These are phyloP conservation scores for Stipa capillata DNA, from an alignment of 176 grass and related monocot species.

Conservation along the genomic window DNA sequence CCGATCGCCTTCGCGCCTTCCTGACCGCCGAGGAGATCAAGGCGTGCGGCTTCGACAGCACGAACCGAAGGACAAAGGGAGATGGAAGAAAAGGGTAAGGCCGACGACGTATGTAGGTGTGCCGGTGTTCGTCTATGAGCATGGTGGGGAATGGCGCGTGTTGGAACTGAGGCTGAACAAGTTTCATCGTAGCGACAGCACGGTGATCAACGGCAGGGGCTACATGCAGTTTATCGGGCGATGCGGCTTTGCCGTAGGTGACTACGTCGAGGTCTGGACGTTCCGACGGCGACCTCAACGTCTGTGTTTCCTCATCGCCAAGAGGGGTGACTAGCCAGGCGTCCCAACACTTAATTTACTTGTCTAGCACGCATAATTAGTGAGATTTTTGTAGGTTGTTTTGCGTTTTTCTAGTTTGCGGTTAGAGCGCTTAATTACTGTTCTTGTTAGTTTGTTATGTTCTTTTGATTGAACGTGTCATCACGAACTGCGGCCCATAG, in stretches of 20 bases:
- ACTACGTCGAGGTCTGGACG: not conserved
- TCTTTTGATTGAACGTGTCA: no score
- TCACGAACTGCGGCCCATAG: no score
- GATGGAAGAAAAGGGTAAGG: not conserved
- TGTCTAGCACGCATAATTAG: no score
- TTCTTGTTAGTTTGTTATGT: no score
- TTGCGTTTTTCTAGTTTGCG: no score
- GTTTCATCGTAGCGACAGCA: not conserved
- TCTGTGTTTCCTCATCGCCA: constrained; percentile 3
- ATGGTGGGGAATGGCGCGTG: not conserved
- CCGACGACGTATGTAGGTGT: not conserved
- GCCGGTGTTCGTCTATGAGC: not conserved
- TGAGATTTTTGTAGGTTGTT: no score
- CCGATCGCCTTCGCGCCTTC: not conserved
- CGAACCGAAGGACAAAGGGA: not conserved
- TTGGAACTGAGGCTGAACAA: not conserved
- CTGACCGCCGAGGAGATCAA: not conserved
- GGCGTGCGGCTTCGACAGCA: not conserved
- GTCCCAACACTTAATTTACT: no score
- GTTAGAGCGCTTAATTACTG: no score
- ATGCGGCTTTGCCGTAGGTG: not conserved
- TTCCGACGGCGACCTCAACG: not conserved
- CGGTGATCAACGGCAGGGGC: constrained; percentile 7
- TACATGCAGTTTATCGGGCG: not conserved
- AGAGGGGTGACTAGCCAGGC: not conserved